These are phyloP conservation scores for Eucalyptus dawsonii DNA, from an alignment of 345 rosid genomes.

Conservation along the genomic window DNA sequence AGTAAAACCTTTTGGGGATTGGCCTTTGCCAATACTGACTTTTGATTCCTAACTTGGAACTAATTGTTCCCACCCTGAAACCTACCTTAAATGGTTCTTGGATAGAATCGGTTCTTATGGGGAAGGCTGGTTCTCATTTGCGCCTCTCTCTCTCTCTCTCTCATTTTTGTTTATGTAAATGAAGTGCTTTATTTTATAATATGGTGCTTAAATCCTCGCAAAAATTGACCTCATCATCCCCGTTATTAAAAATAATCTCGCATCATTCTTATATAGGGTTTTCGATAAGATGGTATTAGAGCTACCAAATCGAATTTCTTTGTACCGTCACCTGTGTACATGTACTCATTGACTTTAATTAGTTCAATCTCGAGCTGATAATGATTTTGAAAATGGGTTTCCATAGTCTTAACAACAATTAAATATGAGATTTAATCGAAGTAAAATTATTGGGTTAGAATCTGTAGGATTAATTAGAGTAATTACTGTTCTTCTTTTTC, in stretches of 20 bases:
- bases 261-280: neutral
- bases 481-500: neutral
- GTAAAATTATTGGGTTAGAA: neutral
- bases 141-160: no score
- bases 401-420: no score
- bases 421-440: neutral
- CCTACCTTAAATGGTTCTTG: no score
- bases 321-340: neutral
- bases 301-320: neutral
- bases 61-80: no score
- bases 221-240: fast-evolving
- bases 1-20: neutral
- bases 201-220: neutral
- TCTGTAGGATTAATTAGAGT: neutral
- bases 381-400: no score
- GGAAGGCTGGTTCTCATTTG: neutral
- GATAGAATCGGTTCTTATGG: neutral
- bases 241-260: no score
- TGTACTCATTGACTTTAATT: no score
- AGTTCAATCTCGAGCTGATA: no score
- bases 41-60: fast-evolving
- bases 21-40: neutral
- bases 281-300: neutral
- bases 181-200: neutral
- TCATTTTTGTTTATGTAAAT: no score